These are phyloP conservation scores for Suhomyces wounanorum DNA, from an alignment of 1,139 yeast genomes.

Conservation along the genomic window DNA sequence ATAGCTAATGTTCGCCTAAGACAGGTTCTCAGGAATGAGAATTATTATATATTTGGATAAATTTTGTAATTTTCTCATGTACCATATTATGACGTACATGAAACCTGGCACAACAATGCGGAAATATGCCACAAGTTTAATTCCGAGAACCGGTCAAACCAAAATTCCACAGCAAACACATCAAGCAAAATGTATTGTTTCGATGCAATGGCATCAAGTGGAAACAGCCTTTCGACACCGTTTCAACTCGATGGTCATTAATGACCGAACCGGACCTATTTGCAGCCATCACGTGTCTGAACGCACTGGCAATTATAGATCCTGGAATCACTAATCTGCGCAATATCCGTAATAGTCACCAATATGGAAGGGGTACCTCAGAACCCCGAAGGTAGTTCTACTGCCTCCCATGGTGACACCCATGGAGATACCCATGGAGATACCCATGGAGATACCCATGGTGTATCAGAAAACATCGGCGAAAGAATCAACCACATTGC, in stretches of 20 bases:
- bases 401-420: background rate
- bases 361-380: slow-evolving; percentile 8
- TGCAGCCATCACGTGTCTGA: slow-evolving; percentile 3
- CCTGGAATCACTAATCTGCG: background rate
- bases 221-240: background rate
- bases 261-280: background rate
- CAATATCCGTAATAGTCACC: background rate
- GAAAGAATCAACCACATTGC: slow-evolving; percentile 5
- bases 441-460: background rate
- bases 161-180: background rate
- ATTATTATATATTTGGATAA: too few relatives aligned
- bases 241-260: background rate
- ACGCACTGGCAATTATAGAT: background rate
- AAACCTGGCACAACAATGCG: background rate
- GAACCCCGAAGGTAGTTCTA: slow-evolving; percentile 1
- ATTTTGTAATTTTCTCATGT: too few relatives aligned
- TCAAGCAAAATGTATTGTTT: too few relatives aligned
- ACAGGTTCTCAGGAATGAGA: too few relatives aligned
- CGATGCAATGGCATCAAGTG: background rate
- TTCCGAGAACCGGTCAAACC: background rate
- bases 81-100: background rate
- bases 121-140: background rate
- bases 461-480: slow-evolving; percentile 1
- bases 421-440: too few relatives aligned
- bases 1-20: too few relatives aligned